Evolutionary conservation across 176 grass and related monocot genomes (phyloP), one percentile per base, ranked within the genome.

Genomic region (Saccharum spontaneum): DNA sequence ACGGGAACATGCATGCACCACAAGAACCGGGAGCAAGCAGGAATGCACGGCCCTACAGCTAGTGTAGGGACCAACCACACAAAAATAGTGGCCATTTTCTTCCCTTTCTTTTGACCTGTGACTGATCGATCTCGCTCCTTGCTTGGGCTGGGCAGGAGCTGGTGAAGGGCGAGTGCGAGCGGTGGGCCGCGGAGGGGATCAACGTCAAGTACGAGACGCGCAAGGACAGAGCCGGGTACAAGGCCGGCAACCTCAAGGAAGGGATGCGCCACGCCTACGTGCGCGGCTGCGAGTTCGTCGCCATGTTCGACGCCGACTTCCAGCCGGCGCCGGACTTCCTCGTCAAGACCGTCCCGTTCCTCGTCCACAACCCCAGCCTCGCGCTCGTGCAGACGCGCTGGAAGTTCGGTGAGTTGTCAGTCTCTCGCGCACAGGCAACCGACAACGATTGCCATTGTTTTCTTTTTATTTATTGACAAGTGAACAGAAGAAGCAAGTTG

Each of bases 281-380:
- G 20, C 74, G 36, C 11, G 33, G 40, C 3, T 94, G 92, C 78
- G 94, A 97, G 71, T 94, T 88, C 81, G 79, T 97, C 8, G 91
- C 87, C 3, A 94, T 97, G 82, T 92, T 97, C 78, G 94, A 97
- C 64, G 94, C 91, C 12, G 94, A 97, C 78, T 97, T 97, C 84
- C 91, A 97, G 78, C 94, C 94, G 17, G 75, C 77, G 81, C 83
- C 94, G 10, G 91, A 90, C 65, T 97, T 97, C 78, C 94, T 94
- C 69, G 11, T 30, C 6, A 86, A n/a, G 70, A 92, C 91, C 38
- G 64, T 97, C 9, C 94, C 91, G 76, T 94, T 90, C 75, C 90
- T 97, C 68, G 49, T 92, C 41, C 87, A 88, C 84, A 82, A 97
- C 77, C 82, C 91, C 9, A 67, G 17, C 1, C 75, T 97, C 22